Conservation (phyloP, 2,329 filamentous ascomycete species). For the Pseudogymnoascus sp. region DNA sequence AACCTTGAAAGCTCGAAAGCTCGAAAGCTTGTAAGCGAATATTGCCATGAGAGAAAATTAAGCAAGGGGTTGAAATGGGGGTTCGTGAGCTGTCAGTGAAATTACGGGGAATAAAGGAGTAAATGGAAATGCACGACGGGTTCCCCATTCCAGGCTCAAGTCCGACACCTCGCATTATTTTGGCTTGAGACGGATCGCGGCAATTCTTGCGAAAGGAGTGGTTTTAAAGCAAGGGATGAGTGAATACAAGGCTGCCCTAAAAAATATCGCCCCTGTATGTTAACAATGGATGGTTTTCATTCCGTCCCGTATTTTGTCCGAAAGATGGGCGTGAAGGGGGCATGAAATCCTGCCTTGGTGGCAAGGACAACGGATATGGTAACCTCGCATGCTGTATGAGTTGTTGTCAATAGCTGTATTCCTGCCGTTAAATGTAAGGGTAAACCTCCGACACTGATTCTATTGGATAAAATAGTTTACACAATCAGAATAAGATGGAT, state of each 20-base stretch:
- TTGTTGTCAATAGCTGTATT: background rate
- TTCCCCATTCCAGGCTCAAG: background rate
- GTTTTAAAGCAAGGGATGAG: background rate
- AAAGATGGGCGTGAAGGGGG: background rate
- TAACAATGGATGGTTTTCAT: background rate
- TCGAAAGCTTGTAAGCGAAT: background rate
- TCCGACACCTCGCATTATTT: background rate
- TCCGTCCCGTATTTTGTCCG: background rate
- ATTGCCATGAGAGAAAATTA: background rate
- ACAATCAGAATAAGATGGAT: background rate
- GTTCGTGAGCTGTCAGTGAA: background rate
- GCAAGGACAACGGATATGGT: background rate
- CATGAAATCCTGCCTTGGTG: background rate
- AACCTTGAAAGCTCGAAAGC: background rate
- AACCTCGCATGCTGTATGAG: background rate
- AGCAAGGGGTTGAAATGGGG: background rate
- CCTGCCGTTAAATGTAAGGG: background rate
- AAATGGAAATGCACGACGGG: background rate
- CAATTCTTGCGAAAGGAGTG: background rate
- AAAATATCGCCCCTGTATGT: background rate
- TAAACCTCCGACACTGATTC: background rate
- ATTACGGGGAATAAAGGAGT: background rate
- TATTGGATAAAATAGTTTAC: background rate
- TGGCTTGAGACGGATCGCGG: background rate
- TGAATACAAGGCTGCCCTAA: background rate